Percentiles rank a stretch among this genome's conserved stretches.
Conservation (phyloP, 139 green algal species). For the Choricystis sp. region DNA sequence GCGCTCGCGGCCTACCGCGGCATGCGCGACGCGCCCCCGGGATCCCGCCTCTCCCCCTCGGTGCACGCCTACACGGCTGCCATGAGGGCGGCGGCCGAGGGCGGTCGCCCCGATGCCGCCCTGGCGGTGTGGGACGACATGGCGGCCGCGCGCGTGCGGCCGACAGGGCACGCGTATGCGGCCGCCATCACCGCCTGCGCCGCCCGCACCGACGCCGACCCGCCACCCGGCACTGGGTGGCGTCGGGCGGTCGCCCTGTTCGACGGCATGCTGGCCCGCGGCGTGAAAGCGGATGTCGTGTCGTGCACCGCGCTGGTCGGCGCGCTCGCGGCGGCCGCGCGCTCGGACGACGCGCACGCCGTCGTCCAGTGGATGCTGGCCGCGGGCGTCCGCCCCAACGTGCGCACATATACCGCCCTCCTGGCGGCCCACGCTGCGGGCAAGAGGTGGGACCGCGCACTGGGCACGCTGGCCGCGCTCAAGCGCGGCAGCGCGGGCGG, state of each 20-base stretch:
- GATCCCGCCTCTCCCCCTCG: slow-evolving; percentile 37
- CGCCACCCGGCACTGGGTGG: slow-evolving; percentile 59
- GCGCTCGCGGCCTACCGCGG: slow-evolving; percentile 49
- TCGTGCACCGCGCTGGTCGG: slow-evolving; percentile 74
- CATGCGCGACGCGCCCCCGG: slow-evolving; percentile 30
- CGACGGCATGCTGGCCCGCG: slow-evolving; percentile 57
- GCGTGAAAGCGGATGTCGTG: slow-evolving; percentile 67
- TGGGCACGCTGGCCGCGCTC: slow-evolving; percentile 30
- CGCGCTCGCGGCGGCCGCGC: slow-evolving; percentile 54
- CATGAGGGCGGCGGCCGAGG: slow-evolving; percentile 67
- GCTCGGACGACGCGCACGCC: slow-evolving; percentile 52
- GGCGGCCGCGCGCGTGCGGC: slow-evolving; percentile 28
- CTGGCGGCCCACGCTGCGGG: slow-evolving; percentile 50
- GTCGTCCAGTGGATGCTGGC: slow-evolving; percentile 34
- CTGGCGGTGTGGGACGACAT: slow-evolving; percentile 73
- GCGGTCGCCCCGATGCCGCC: slow-evolving; percentile 34
- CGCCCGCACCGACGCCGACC: no score
- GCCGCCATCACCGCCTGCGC: slow-evolving; percentile 68
- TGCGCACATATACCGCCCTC: slow-evolving; percentile 75
- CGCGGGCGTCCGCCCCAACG: slow-evolving; percentile 47
- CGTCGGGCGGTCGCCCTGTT: slow-evolving; percentile 53
- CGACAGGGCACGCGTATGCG: slow-evolving; percentile 57
- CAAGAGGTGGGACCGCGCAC: slow-evolving; percentile 44
- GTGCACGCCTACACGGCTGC: slow-evolving; percentile 74
- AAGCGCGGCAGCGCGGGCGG: slow-evolving; percentile 1